Conservation (phyloP, 352 stramenopile species). For the Phytophthora hybrid region DNA sequence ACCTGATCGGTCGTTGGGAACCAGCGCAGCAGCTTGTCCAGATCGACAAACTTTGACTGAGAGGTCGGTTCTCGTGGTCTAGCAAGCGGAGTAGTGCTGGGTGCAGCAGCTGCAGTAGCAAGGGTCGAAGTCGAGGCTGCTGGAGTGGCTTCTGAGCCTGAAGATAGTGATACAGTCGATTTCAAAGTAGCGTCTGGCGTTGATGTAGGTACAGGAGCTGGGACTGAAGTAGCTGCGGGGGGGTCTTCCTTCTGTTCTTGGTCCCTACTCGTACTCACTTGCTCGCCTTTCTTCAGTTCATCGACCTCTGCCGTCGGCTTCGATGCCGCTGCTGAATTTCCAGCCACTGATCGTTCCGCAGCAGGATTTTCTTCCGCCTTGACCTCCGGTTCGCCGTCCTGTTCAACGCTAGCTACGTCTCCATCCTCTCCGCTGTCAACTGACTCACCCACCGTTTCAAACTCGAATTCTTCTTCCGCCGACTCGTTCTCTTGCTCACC, state of each 20-base stretch:
- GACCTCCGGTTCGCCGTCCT: constrained; percentile 9
- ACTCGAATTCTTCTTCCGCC: constrained; percentile 21
- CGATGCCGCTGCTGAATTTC: not conserved
- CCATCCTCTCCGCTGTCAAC: constrained; percentile 17
- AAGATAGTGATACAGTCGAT: not conserved
- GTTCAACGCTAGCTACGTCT: constrained; percentile 26
- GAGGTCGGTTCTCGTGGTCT: not conserved
- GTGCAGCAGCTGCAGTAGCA: not conserved
- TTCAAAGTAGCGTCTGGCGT: not conserved
- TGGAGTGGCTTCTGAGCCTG: not conserved
- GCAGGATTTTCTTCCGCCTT: not conserved
- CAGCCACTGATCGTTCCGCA: not conserved
- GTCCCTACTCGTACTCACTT: not conserved
- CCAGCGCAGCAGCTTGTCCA: constrained; percentile 42
- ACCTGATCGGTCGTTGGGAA: constrained; percentile 42
- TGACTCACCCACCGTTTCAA: constrained; percentile 20
- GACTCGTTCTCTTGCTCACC: constrained; percentile 10
- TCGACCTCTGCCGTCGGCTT: not conserved
- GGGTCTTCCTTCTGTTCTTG: constrained; percentile 4
- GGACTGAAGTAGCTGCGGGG: not conserved
- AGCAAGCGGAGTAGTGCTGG: not conserved
- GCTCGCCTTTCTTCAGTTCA: not conserved
- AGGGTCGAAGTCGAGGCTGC: not conserved
- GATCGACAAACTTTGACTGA: constrained; percentile 23
- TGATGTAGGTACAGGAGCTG: not conserved